These are phyloP conservation scores for Flaveria bidentis DNA, from an alignment of 129 eudicot genomes.

Conservation along the genomic window DNA sequence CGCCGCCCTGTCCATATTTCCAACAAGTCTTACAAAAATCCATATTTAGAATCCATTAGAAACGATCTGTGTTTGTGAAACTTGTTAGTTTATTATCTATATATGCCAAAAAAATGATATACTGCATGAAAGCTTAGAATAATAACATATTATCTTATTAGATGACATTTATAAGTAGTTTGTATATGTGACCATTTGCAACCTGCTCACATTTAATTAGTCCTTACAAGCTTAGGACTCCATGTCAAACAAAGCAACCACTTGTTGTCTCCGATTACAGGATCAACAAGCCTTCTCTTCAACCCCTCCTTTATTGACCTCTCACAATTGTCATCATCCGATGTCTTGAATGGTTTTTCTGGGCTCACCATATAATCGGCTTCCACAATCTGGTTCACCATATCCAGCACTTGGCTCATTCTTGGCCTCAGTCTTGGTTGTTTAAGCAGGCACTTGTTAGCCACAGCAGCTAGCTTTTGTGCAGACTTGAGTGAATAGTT, in stretches of 20 bases:
- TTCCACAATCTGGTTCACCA: conserved; percentile 54
- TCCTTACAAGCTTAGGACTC: conserved; percentile 47
- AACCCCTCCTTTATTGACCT: conserved; percentile 33
- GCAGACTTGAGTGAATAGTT: conserved; percentile 63
- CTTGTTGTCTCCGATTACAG: conserved; percentile 42
- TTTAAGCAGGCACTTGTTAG: conserved; percentile 64
- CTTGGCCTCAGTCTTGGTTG: conserved; percentile 65
- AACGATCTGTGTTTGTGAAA: no score
- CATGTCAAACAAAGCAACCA: conserved; percentile 47
- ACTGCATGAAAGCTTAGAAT: neutral
- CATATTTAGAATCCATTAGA: no score
- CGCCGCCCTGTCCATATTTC: no score
- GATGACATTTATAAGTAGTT: neutral
- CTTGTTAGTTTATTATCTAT: no score
- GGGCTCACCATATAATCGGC: conserved; percentile 24
- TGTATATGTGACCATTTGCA: neutral
- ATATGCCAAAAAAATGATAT: neutral
- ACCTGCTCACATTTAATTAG: conserved; percentile 17
- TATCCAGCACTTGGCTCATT: conserved; percentile 67
- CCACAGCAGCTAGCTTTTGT: conserved; percentile 71
- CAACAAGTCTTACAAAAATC: no score
- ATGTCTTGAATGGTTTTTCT: conserved; percentile 21
- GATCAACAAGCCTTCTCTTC: conserved; percentile 56
- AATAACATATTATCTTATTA: neutral
- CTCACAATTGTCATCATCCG: conserved; percentile 22